Evolutionary conservation across 2,329 filamentous ascomycete species (phyloP).

Genomic region (Nectriaceae sp.): DNA sequence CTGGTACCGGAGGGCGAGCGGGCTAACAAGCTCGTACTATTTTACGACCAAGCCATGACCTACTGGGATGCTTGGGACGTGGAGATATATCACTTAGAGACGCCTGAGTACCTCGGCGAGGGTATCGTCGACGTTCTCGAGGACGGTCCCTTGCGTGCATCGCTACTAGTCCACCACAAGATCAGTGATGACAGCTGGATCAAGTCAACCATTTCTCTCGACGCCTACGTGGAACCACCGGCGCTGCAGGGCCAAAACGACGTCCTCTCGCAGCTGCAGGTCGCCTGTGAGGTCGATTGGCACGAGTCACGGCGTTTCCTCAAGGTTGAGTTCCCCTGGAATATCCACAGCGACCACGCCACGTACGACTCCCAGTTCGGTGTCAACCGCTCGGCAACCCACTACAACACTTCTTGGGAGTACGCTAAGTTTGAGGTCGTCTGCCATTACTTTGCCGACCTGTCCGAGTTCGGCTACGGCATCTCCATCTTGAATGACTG

Average conservation of each 20-base stretch:
- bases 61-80: conserved; percentile 61
- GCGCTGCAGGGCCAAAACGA: conserved; percentile 26
- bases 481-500: conserved; percentile 66
- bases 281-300: conserved; percentile 67
- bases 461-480: conserved; percentile 65
- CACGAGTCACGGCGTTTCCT: conserved; percentile 70
- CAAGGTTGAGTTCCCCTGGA: conserved; percentile 70
- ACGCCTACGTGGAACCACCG: conserved; percentile 39
- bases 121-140: conserved; percentile 47
- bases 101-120: conserved; percentile 51
- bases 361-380: conserved; percentile 71
- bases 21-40: background rate
- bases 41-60: background rate
- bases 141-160: conserved; percentile 54
- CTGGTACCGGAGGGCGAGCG: background rate
- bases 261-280: conserved; percentile 54
- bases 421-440: conserved; percentile 82
- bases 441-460: conserved; percentile 73
- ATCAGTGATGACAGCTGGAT: conserved; percentile 67
- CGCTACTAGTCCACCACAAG: conserved; percentile 53
- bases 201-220: conserved; percentile 63
- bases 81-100: conserved; percentile 65
- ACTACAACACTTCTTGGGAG: conserved; percentile 72
- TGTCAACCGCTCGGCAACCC: conserved; percentile 64
- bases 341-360: conserved; percentile 65